A percentile compares a stretch with the other conserved stretches of the same genome.
These are phyloP conservation scores for Pseudopediastrum boryanum DNA, from an alignment of 139 green algal genomes.

Conservation along the genomic window DNA sequence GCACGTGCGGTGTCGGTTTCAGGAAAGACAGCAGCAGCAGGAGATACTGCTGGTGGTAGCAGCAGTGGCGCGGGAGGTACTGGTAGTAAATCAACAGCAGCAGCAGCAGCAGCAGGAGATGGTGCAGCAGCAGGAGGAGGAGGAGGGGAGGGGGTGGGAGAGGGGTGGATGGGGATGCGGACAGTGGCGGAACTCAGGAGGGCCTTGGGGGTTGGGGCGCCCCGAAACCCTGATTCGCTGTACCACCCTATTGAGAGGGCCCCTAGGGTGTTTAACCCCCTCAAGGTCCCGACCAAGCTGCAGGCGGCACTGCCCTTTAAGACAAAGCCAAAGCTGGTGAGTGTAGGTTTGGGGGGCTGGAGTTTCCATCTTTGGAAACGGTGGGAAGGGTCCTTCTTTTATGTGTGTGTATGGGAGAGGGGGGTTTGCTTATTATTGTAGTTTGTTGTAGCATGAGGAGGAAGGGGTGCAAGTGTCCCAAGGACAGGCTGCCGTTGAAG, in stretches of 20 bases:
- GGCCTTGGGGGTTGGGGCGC: slow-evolving; percentile 76
- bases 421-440: too few relatives aligned
- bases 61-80: not conserved
- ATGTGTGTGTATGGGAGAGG: too few relatives aligned
- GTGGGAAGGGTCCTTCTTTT: too few relatives aligned
- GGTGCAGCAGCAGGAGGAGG: not conserved
- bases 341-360: too few relatives aligned
- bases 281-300: slow-evolving; percentile 87
- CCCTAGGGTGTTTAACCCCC: slow-evolving; percentile 88
- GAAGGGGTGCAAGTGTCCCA: too few relatives aligned
- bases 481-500: not conserved
- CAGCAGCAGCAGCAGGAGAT: not conserved
- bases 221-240: slow-evolving; percentile 84
- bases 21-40: not conserved
- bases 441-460: too few relatives aligned
- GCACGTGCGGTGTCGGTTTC: not conserved
- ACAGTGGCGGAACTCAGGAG: slow-evolving; percentile 90
- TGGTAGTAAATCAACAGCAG: not conserved
- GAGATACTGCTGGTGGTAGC: not conserved
- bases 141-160: not conserved
- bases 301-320: slow-evolving; percentile 93
- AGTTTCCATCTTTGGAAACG: too few relatives aligned
- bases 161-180: slow-evolving; percentile 83
- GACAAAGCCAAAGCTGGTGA: slow-evolving; percentile 89
- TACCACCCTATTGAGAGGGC: slow-evolving; percentile 86